These are phyloP conservation scores for Chrysanthemum lavandulifolium DNA, from an alignment of 129 eudicot species.

Conservation along the genomic window DNA sequence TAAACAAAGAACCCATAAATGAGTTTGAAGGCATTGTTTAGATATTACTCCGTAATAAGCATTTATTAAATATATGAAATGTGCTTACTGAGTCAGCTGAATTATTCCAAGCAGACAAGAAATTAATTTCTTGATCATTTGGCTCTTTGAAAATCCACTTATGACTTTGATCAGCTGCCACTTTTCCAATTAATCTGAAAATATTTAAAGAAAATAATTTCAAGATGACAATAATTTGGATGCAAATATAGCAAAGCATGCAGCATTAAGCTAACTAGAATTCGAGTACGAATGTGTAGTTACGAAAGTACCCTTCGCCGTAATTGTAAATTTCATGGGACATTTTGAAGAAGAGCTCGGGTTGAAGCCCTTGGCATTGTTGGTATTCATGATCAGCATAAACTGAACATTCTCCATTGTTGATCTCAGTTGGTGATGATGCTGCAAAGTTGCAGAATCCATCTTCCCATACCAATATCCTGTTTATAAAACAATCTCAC, in stretches of 20 bases:
- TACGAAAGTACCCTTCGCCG: conserved; percentile 82
- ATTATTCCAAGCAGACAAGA: conserved; percentile 97
- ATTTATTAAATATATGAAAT: neutral
- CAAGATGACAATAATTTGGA: neutral
- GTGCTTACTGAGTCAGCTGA: conserved; percentile 81
- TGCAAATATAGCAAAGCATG: neutral
- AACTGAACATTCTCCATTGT: conserved; percentile 35
- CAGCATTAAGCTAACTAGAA: neutral
- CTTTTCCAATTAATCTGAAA: conserved; percentile 91
- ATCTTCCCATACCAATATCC: conserved; percentile 99
- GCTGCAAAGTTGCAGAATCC: conserved; percentile 96
- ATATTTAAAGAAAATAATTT: neutral
- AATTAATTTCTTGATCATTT: conserved; percentile 90
- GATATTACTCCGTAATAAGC: neutral
- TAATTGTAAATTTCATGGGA: conserved; percentile 99
- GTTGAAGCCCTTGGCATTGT: conserved; percentile 82
- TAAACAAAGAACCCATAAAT: neutral
- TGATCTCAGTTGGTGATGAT: conserved; percentile 61
- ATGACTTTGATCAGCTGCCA: conserved; percentile 97
- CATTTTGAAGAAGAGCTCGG: conserved; percentile 98
- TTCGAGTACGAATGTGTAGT: neutral
- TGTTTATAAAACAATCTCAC: conserved; percentile 12
- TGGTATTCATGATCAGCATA: conserved; percentile 53
- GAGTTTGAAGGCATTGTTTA: neutral
- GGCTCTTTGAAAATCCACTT: conserved; percentile 96